Base-by-base conservation (phyloP, 306 rosid species). In the Coriaria nepalensis region DNA sequence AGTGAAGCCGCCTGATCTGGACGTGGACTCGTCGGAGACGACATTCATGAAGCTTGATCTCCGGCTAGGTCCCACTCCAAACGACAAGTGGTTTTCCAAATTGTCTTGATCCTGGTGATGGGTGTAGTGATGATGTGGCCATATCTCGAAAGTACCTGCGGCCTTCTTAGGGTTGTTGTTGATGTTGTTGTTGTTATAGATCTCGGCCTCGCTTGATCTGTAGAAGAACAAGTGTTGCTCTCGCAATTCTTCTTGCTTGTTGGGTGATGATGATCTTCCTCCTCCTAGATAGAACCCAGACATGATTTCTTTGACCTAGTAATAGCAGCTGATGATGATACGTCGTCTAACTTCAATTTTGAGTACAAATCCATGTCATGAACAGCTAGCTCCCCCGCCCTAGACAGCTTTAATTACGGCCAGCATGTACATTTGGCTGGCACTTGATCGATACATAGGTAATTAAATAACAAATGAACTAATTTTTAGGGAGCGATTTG, bases 221-320 rank as follows among this genome's bases (percentile, higher is more conserved):
- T 68, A 68, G 49, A 68, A 44, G 37, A 68, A 69, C 46, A 69
- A 69, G 0, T 59, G 57, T 13, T 54, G 68, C 40, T 59, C 63
- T 49, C 68, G 64, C 42, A 60, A 40, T 33, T 65, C 60, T 46
- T 61, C 64, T 32, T 59, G 55, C 6, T 56, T 66, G 62, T 38
- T 56, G 11, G 45, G 13, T 34, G 53, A 67, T 36, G 13, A 46
- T n/a, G 44, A 62, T 54, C 58, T 60, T 34, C 66, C 59, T 49
- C 73, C 84, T 34, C 75, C 75, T 76, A 76, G 71, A 76, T 80
- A 76, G 67, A 80, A 73, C 4, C 66, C 59, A 20, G 66, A 73
- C 37, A 78, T 69, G 77, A 74, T 71, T 7, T 67, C 48, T 64
- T 56, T 52, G 57, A 69, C 71, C 53, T 53, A 33, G 48, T 46